Base-by-base conservation (phyloP, 164 flowering plant genomes). In the Chloranthus sessilifolius region DNA sequence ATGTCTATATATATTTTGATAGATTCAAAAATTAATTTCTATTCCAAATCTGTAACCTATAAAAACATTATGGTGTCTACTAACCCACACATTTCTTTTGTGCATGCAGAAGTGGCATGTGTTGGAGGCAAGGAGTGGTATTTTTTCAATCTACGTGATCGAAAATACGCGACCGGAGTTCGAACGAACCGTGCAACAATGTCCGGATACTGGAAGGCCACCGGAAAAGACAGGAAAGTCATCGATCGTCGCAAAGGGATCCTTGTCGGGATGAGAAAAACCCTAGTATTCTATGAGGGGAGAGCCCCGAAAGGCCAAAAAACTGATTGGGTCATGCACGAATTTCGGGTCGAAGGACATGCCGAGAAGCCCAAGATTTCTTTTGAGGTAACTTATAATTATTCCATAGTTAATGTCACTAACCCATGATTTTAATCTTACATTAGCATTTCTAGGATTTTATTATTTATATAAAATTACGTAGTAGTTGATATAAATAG, bases 291-390 rank as follows among this genome's bases (percentile, higher is more conserved):
- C 43, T 80, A 83, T 49, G 61, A 67, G 66, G 85, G 85, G 0
- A 65, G 86, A 25, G 91, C 91, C 0, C 91, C 91, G 22, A 80
- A 68, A 48, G 91, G 91, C 2, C 69, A 30, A 7, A 83, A 83
- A 49, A 69, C 79, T 0, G 71, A 77, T 0, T 83, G 91, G 91
- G 83, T 83, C 47, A 83, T 83, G 91, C 91, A 83, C 61, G 91
- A 83, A 56, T 83, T 78, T 35, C 58, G 91, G 23, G 61, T 78
- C 16, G 76, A 83, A 53, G 79, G 71, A 16, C 66, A 76, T 28
- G 23, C 36, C 19, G 34, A 20, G 2, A 63, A 62, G 54, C 67
- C 78, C 22, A 38, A 47, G 25, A 3, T 16, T 38, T 45, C 70
- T 46, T 38, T 74, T 36, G 72, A 75, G 81, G 81, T 67, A 27